A percentile compares a stretch with the other conserved stretches of the same genome.
Conservation (phyloP, 176 grass and related monocot genomes). For the Bonia amplexicaulis region DNA sequence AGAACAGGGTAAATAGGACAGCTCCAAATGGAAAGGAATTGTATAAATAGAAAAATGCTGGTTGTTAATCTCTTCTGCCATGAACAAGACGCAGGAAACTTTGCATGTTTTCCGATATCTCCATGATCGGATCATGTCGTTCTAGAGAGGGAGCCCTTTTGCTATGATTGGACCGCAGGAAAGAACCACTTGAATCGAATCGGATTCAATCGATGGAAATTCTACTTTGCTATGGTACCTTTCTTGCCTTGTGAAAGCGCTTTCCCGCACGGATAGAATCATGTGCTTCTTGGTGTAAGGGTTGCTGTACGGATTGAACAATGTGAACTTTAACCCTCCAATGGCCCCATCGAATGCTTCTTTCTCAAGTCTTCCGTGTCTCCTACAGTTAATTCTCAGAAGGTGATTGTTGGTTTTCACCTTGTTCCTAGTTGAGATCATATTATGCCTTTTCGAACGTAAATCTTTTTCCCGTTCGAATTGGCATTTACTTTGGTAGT, state of each 20-base stretch:
- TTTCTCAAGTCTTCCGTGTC: not conserved
- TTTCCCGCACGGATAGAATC: not conserved
- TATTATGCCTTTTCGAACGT: not conserved
- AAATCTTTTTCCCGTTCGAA: not conserved
- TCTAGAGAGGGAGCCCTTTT: not conserved
- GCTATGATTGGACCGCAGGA: not conserved
- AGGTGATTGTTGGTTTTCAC: not conserved
- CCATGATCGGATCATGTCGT: not conserved
- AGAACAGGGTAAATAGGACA: not conserved
- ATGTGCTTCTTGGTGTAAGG: not conserved
- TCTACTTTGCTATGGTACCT: not conserved
- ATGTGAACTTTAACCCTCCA: not conserved
- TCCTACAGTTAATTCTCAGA: not conserved
- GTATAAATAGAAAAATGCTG: not conserved
- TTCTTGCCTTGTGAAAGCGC: not conserved
- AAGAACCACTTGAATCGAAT: not conserved
- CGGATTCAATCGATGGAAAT: not conserved
- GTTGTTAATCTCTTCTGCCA: not conserved
- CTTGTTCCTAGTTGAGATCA: not conserved
- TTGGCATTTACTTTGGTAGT: not conserved
- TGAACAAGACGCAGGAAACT: not conserved
- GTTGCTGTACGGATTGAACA: not conserved
- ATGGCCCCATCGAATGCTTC: not conserved
- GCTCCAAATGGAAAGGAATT: not conserved
- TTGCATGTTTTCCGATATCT: not conserved